Percentiles rank a stretch among this genome's conserved stretches.
Evolutionary conservation across 139 green algal genomes (phyloP).

Genomic region (Nannochloris sp.): DNA sequence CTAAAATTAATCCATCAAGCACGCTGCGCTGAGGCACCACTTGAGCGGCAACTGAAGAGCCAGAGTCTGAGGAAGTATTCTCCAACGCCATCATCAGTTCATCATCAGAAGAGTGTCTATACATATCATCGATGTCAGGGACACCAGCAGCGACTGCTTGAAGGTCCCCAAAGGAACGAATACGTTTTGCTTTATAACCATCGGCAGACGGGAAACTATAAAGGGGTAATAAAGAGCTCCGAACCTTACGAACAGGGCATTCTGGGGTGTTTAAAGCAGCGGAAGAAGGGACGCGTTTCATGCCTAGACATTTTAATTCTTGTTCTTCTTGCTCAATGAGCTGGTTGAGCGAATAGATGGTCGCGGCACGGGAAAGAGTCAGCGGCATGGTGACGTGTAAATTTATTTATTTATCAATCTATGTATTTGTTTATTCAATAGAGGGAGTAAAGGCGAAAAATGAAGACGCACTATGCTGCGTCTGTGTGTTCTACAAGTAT

Average conservation of each 20-base stretch:
- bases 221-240: constrained; percentile 20
- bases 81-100: neutral
- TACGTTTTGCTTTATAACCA: constrained; percentile 24
- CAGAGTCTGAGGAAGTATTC: neutral
- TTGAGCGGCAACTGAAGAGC: neutral
- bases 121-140: constrained; percentile 26
- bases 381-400: constrained; percentile 12
- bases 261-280: constrained; percentile 10
- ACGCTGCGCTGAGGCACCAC: constrained; percentile 30
- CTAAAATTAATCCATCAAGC: constrained; percentile 57
- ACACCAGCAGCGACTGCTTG: constrained; percentile 9
- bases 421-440: constrained; percentile 1
- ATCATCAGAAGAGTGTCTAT: neutral
- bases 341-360: constrained; percentile 38
- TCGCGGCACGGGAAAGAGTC: constrained; percentile 23
- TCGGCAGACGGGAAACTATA: constrained; percentile 17
- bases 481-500: too few species aligned
- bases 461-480: too few species aligned
- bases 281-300: neutral
- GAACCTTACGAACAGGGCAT: constrained; percentile 23
- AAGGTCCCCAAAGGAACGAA: constrained; percentile 51
- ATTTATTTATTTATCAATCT: neutral
- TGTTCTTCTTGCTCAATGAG: constrained; percentile 1
- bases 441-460: too few species aligned
- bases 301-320: neutral